Conservation (phyloP, 73 alveolate genomes). For the Symbiodinium natans region DNA sequence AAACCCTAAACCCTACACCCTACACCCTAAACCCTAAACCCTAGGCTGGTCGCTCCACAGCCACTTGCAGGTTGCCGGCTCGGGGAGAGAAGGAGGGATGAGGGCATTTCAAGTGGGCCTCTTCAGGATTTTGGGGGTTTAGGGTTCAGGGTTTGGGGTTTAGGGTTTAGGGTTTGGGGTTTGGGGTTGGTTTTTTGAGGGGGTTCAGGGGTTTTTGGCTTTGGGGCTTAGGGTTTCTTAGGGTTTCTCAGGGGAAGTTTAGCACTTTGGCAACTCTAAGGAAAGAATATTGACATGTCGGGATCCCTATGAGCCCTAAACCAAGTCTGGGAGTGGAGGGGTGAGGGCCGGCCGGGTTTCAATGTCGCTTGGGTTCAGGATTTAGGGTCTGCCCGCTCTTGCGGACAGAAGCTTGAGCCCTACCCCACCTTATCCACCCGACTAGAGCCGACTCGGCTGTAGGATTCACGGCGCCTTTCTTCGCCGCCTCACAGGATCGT, state of each 20-base stretch:
- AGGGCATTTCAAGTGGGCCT: not conserved
- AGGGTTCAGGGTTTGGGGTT: not conserved
- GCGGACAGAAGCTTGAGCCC: no score
- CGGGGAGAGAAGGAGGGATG: constrained; percentile 12
- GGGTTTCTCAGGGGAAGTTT: no score
- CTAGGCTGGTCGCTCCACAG: not conserved
- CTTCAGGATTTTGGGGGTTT: not conserved
- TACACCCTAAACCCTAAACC: no score
- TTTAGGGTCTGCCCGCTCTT: no score
- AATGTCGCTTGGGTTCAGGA: no score
- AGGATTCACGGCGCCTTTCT: constrained; percentile 9
- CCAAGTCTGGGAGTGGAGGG: no score
- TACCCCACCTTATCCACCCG: constrained; percentile 25
- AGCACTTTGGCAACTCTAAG: no score
- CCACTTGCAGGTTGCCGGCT: constrained; percentile 7
- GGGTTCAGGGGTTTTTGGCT: not conserved
- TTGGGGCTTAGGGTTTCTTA: no score
- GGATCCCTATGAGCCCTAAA: no score
- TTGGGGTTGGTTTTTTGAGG: not conserved
- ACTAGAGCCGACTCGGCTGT: constrained; percentile 6
- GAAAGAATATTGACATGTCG: no score
- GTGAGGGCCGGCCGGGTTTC: no score
- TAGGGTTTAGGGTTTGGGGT: not conserved
- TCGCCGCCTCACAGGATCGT: constrained; percentile 5
- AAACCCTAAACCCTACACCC: no score